Percentiles rank a stretch among this genome's conserved stretches.
Conservation (phyloP, 371 early-diverging fungal species). For the Mortierella sp. region DNA sequence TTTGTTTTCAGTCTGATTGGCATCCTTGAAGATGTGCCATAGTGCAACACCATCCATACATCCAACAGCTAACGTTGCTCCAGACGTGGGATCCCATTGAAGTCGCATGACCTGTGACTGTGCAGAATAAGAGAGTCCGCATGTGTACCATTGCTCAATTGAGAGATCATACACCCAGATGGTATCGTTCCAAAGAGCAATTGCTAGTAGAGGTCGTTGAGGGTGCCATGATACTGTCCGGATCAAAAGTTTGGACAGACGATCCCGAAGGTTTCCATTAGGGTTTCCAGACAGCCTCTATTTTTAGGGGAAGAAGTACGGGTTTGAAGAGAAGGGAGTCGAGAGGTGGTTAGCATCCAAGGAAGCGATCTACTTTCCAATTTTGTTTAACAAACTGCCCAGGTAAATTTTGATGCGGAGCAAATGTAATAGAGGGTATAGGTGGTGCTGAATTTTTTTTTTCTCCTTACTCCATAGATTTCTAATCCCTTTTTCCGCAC, state of each 20-base stretch:
- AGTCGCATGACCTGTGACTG: conserved; percentile 30
- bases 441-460: too few relatives aligned
- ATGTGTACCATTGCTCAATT: conserved; percentile 41
- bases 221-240: conserved; percentile 48
- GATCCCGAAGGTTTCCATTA: background rate
- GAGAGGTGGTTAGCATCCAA: too few relatives aligned
- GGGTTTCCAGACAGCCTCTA: background rate
- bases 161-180: conserved; percentile 52
- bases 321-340: background rate
- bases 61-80: conserved; percentile 36
- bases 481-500: conserved; percentile 35
- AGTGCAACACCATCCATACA: conserved; percentile 35
- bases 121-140: conserved; percentile 31
- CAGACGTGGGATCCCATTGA: conserved; percentile 52
- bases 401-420: background rate
- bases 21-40: conserved; percentile 45
- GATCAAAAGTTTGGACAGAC: conserved; percentile 38
- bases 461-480: conserved; percentile 29
- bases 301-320: too few relatives aligned
- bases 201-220: conserved; percentile 39
- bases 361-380: background rate
- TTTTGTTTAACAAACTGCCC: background rate
- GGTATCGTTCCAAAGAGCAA: conserved; percentile 44
- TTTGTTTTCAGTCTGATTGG: background rate
- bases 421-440: too few relatives aligned